Percentiles rank a stretch among this genome's conserved stretches.
phyloP scores from a whole-genome alignment of 1,284 basidiomycete species.

The Pseudozyma sp. region DNA sequence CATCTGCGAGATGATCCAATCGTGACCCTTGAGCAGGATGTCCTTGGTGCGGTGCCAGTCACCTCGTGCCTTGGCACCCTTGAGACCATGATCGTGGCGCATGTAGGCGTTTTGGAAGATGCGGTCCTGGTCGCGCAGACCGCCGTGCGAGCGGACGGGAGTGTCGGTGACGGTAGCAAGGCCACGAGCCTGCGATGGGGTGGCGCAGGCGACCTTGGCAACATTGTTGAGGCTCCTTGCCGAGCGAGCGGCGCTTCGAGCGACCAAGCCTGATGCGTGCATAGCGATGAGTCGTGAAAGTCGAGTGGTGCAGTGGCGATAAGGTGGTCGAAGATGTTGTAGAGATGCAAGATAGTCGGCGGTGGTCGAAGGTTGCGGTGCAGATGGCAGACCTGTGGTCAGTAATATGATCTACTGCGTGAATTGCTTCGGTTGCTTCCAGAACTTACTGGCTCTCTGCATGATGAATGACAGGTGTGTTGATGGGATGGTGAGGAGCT shows the following conservation, averaged over 20 bases:
- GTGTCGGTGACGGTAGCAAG: constrained; percentile 66
- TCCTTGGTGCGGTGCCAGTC: constrained; percentile 99
- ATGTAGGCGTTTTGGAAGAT: constrained; percentile 69
- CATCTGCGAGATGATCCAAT: constrained; percentile 96
- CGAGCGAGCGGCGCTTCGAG: constrained; percentile 52
- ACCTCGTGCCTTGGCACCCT: constrained; percentile 79
- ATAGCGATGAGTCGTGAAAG: not conserved
- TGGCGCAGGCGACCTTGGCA: constrained; percentile 48
- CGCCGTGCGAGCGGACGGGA: constrained; percentile 63
- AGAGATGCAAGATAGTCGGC: not conserved
- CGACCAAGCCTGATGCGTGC: constrained; percentile 37
- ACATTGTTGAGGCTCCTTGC: constrained; percentile 41
- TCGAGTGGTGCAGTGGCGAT: not conserved
- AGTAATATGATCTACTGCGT: constrained; percentile 7
- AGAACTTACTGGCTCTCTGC: constrained; percentile 48
- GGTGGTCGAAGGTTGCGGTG: not conserved
- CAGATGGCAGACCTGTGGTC: not conserved
- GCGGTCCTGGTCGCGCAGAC: constrained; percentile 67
- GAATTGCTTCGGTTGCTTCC: not conserved
- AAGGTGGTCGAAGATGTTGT: not conserved
- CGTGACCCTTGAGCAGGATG: constrained; percentile 91
- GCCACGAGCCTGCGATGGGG: constrained; percentile 52
- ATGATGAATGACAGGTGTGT: constrained; percentile 31
- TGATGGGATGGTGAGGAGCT: constrained; percentile 24
- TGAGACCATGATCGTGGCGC: constrained; percentile 66